Base-by-base conservation (phyloP, 2,329 filamentous ascomycete species). In the Claviceps pazoutovae region DNA sequence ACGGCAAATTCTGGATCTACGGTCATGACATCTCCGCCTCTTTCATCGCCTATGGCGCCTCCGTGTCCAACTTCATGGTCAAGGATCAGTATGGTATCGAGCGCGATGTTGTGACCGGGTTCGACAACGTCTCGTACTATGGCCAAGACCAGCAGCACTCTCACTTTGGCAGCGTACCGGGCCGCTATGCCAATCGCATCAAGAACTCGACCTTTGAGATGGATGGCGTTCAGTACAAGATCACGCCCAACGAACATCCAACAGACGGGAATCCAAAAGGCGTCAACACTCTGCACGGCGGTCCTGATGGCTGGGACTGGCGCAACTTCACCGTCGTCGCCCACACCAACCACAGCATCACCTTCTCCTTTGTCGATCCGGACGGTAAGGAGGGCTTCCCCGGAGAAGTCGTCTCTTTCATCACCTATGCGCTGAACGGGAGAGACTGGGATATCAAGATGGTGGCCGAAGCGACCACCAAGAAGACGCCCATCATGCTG, bases 401-500 rank as follows among this genome's bases (percentile, higher is more conserved):
- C 0, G 86, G 86, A 51, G 81, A 87, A 64, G 85, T 91, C 5
- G 68, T 86, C 48, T 82, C 82, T 54, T 80, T 85, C 64, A 74
- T 88, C 55, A 88, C 84, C 4, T 91, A 90, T 67, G 83, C 82
- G 0, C 65, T 90, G 49, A 73, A 72, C 4, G 77, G 80, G 30
- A 72, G 75, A 63, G 77, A 79, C 47, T 89, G 85, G 84, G 75
- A 86, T 61, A 74, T 88, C 59, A 83, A 79, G 67, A 88, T 90
- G 74, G 70, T 82, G 14, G 86, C 85, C 42, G 66, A 84, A 51
- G 72, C 85, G 3, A 81, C 82, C 8, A 86, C 83, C 34, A 80
- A 86, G 69, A 83, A 82, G 69, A 90, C 86, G 5, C 86, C 86
- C 48, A 88, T 91, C 65, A 90, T 91, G 86, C 74, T 91, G 53